phyloP scores from a whole-genome alignment of 441 rosid genomes.

The Erysimum cheiri region DNA sequence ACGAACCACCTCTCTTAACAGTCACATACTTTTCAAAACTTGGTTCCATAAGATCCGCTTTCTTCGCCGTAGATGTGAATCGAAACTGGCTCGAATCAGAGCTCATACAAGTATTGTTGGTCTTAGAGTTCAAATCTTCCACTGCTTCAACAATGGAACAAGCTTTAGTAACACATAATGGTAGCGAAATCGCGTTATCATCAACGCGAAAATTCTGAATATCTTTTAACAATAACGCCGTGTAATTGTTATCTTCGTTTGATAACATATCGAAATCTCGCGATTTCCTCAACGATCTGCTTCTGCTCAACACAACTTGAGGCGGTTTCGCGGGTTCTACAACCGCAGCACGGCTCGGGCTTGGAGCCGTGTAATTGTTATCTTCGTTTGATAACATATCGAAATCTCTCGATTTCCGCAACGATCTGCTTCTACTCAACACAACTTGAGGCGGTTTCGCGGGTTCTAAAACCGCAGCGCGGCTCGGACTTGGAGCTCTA shows the following conservation, averaged over 20 bases:
- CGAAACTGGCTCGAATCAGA: slow-evolving; percentile 36
- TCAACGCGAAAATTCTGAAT: slow-evolving; percentile 71
- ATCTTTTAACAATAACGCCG: slow-evolving; percentile 74
- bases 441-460: slow-evolving; percentile 35
- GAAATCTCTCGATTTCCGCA: slow-evolving; percentile 70
- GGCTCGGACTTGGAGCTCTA: slow-evolving; percentile 31
- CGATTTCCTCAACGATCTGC: slow-evolving; percentile 73
- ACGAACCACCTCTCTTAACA: slow-evolving; percentile 38
- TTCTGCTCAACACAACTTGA: slow-evolving; percentile 55
- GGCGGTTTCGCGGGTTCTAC: background rate
- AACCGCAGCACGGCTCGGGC: background rate
- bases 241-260: slow-evolving; percentile 53
- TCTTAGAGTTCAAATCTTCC: slow-evolving; percentile 77
- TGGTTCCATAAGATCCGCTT: slow-evolving; percentile 80
- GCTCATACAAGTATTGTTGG: slow-evolving; percentile 31
- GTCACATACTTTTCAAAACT: slow-evolving; percentile 51
- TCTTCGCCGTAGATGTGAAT: slow-evolving; percentile 39
- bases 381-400: slow-evolving; percentile 52
- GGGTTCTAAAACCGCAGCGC: background rate
- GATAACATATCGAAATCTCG: slow-evolving; percentile 60
- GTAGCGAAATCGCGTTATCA: background rate
- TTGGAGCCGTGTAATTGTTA: slow-evolving; percentile 50
- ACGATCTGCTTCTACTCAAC: slow-evolving; percentile 69
- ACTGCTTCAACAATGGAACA: slow-evolving; percentile 89
- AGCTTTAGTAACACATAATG: slow-evolving; percentile 76